Base-by-base conservation (phyloP, 2,329 filamentous ascomycete species). In the Paracamarosporium sp. region DNA sequence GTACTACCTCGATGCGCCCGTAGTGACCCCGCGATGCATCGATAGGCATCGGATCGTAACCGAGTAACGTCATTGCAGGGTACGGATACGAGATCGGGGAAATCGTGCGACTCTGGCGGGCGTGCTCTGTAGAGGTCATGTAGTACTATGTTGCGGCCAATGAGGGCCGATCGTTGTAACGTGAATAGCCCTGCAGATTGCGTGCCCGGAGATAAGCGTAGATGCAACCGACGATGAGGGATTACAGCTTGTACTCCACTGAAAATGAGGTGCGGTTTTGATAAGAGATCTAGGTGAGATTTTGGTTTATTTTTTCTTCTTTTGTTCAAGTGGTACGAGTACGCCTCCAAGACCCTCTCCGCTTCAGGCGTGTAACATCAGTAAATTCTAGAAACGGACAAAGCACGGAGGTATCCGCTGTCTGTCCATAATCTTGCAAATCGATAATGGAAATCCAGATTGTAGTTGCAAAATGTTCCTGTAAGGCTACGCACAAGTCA, bases 181-280 rank as follows among this genome's bases (percentile, higher is more conserved):
- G 59, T 53, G 40, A 53, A 50, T 11, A 11, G 30, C 15, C 7
- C 13, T 61, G 52, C 48, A 50, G 28, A 61, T 61, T 53, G 55
- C 59, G 59, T 58, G 55, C 55, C 46, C 27, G 55, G 59, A 53
- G 50, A 57, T 58, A 61, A 57, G 46, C 17, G 25, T 6, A 24
- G 25, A 35, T 24, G 8, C 13, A 9, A 9, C 35, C 36, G 27
- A 51, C 7, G 12, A 46, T 7, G 27, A 38, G 20, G 12, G 44
- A 31, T n/a, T 24, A 13, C 11, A 38, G n/a, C 30, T 33, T 13
- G 33, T 15, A 27, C 13, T 36, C 35, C 3, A 48, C 35, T 22
- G 20, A 22, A 3, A 9, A 30, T 30, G 5, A 44, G 13, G n/a
- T 8, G 12, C 5, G 17, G 1, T 20, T 11, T 46, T n/a, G n/a